These are phyloP conservation scores for Aciculoconidium aculeatum DNA, from an alignment of 805 yeast species.

Conservation along the genomic window DNA sequence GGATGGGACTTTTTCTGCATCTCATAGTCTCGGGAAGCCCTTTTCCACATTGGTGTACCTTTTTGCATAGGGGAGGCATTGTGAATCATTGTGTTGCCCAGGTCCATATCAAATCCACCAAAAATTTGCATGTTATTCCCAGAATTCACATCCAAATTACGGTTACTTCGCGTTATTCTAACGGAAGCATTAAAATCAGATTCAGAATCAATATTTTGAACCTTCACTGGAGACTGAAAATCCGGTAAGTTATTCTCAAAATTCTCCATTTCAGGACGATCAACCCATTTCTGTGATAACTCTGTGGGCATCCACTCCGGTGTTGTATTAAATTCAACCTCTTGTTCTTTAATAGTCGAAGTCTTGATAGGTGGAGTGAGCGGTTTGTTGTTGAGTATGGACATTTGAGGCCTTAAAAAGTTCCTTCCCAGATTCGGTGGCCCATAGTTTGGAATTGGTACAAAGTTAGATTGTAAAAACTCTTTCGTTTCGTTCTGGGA, in stretches of 20 bases:
- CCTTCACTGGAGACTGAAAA: too few species aligned
- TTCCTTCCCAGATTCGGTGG: neutral
- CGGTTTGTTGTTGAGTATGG: neutral
- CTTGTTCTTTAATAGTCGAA: slow-evolving; percentile 16
- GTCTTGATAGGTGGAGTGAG: slow-evolving; percentile 16
- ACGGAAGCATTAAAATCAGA: slow-evolving; percentile 20
- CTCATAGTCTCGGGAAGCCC: slow-evolving; percentile 24
- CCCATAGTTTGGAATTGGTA: slow-evolving; percentile 2
- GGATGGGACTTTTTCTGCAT: slow-evolving; percentile 17
- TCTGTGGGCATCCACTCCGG: slow-evolving; percentile 42
- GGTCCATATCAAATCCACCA: too few species aligned
- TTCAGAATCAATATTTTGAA: neutral
- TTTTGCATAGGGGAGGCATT: slow-evolving; percentile 15
- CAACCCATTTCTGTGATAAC: slow-evolving; percentile 30
- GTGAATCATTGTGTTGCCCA: slow-evolving; percentile 30
- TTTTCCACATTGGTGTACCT: slow-evolving; percentile 33
- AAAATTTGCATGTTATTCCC: too few species aligned
- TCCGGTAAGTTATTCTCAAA: neutral
- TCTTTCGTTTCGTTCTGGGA: slow-evolving; percentile 3
- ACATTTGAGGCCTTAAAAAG: neutral
- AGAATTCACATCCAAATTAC: neutral
- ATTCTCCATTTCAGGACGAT: slow-evolving; percentile 5
- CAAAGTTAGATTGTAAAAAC: slow-evolving; percentile 1
- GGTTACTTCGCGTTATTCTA: slow-evolving; percentile 15
- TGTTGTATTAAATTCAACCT: slow-evolving; percentile 15